Conservation (phyloP, 2,329 filamentous ascomycete genomes). For the Pseudocercospora fijiensis region DNA sequence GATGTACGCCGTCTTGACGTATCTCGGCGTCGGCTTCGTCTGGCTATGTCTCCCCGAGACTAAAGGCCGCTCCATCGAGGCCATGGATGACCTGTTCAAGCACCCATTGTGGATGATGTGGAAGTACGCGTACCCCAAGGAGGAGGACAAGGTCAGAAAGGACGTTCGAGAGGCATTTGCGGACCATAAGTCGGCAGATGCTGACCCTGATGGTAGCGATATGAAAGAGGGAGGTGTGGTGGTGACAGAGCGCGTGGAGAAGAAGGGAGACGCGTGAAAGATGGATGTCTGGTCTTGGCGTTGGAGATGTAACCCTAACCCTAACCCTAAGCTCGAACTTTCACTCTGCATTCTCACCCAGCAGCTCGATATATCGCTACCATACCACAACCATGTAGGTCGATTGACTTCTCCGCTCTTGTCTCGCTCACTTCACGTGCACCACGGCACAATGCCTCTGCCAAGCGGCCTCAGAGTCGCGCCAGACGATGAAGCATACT, state of each 20-base stretch:
- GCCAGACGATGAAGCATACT: slow-evolving; percentile 3
- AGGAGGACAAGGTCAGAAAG: not conserved
- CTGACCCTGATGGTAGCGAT: not conserved
- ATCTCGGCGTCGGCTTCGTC: not conserved
- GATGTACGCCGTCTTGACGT: not conserved
- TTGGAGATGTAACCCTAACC: too few relatives aligned
- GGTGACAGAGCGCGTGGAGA: not conserved
- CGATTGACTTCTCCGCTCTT: not conserved
- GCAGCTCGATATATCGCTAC: not conserved
- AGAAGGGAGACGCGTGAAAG: not conserved
- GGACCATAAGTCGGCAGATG: not conserved
- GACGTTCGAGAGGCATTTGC: not conserved
- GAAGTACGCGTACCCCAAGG: not conserved
- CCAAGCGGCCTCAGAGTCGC: not conserved
- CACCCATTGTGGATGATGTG: slow-evolving; percentile 1
- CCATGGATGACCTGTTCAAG: not conserved
- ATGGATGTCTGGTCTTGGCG: not conserved
- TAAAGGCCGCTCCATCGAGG: not conserved
- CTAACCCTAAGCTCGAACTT: not conserved
- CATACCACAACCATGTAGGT: not conserved
- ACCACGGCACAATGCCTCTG: not conserved
- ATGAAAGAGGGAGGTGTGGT: not conserved
- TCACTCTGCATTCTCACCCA: not conserved
- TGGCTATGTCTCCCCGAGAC: not conserved
- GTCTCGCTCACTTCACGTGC: not conserved